Conservation (phyloP, 2,329 filamentous ascomycete species). For the Cylindrodendrum hubeiense region DNA sequence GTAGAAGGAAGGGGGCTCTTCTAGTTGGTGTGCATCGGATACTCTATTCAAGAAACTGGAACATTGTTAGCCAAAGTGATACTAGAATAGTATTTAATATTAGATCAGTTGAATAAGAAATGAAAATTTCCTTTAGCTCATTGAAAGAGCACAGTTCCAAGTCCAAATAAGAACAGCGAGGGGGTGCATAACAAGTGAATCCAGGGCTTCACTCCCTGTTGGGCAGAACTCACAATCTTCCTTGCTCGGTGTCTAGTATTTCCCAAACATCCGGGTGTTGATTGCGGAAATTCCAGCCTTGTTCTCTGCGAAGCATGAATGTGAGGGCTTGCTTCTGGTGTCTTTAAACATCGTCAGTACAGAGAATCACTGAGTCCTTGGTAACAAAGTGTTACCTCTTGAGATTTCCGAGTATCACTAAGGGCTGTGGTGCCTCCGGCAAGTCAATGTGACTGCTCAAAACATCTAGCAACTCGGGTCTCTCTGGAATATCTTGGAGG, state of each 20-base stretch:
- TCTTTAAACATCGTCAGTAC: constrained; percentile 37
- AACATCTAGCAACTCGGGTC: constrained; percentile 40
- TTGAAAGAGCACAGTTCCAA: background rate
- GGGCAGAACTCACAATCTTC: constrained; percentile 34
- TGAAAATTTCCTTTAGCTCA: background rate
- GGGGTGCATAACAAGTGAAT: background rate
- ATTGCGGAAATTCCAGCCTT: constrained; percentile 49
- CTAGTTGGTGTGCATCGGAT: constrained; percentile 40
- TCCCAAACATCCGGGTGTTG: constrained; percentile 51
- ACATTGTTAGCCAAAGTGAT: background rate
- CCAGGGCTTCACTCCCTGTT: background rate
- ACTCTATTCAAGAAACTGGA: constrained; percentile 52
- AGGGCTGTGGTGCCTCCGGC: constrained; percentile 46
- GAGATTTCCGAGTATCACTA: constrained; percentile 36
- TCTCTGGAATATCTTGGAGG: constrained; percentile 16
- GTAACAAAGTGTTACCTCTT: constrained; percentile 35
- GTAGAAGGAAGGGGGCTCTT: constrained; percentile 51
- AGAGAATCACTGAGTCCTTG: background rate
- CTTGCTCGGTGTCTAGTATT: constrained; percentile 30
- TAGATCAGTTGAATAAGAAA: background rate
- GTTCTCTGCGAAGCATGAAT: constrained; percentile 56
- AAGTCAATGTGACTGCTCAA: constrained; percentile 43
- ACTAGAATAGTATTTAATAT: background rate
- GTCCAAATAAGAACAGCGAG: background rate
- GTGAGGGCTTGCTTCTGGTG: constrained; percentile 59